Evolutionary conservation across 2,329 filamentous ascomycete genomes (phyloP), one percentile per base, ranked within the genome.

Genomic region (Tolypocladium sp.): DNA sequence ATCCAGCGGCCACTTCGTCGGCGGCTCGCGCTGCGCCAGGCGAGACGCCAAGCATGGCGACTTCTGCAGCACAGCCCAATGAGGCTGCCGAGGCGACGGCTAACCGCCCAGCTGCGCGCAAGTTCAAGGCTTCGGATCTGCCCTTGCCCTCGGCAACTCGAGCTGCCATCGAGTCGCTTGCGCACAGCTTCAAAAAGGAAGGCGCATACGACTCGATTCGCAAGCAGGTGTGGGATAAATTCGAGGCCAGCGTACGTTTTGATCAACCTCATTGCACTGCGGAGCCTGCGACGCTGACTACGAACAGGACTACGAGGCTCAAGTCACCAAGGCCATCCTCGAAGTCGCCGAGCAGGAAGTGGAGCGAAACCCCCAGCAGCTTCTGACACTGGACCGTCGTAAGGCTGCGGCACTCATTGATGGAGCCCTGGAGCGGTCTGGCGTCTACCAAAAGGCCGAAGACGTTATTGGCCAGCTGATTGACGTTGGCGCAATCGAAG

Each of bases 131-230:
- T 3, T 87, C 87, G 0, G 90, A 93, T 65, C 79, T 93, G 22
- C 90, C 90, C 2, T 75, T 92, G 25, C 83, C 88, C 6, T 88
- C 87, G 3, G 82, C 85, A n/a, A 90, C 90, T 57, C 82, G 88
- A 63, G 82, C 83, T 1, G 86, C 87, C 1, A 91, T 93, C 59
- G 89, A 92, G 66, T 82, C 81, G 20, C 81, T 93, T 27, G 83
- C 89, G n/a, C 87, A 90, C 69, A 87, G 83, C 13, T 93, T 92
- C 76, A 92, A 92, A 74, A 93, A 92, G 76, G 91, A 91, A 73
- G 90, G 90, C 61, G 88, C 89, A 59, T 94, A 92, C 69, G 90
- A 94, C 73, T 77, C 82, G 17, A 82, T 92, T 63, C 85, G 90
- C 62, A 92, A 91, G 70, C 82, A 89, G 66, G 81, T 90, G 13